Base-by-base conservation (phyloP, 371 early-diverging fungal species). In the Mortierella sp. region DNA sequence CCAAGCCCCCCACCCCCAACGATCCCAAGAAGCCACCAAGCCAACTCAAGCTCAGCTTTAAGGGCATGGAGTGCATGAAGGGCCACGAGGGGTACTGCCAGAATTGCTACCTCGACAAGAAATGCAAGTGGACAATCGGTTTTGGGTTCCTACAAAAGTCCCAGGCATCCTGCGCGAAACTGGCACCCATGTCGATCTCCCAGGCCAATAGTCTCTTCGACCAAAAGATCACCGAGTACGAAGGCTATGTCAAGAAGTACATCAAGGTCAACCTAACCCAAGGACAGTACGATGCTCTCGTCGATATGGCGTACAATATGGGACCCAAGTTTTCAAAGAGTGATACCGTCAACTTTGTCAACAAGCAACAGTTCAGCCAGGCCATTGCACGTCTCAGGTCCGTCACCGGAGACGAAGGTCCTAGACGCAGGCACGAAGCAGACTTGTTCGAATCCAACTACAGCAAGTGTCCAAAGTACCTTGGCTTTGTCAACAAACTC, bases 251-350 rank as follows among this genome's bases (percentile, higher is more conserved):
- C 55, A 55, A 55, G 14, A 55, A 55, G 34, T 1, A 11, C 10
- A 31, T 55, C 55, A 55, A 55, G 55, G 55, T 55, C 31, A 26
- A 55, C 55, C 9, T 55, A 13, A 55, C 55, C 34, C 55, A 55
- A 26, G 55, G 55, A n/a, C 55, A 55, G 55, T 55, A 29, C 55
- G 55, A 55, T 31, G 55, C 55, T 29, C 29, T 55, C 26, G 55
- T 55, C 55, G 55, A 55, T 31, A 55, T 55, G 55, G 55, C n/a
- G 2, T 55, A 55, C 14, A 55, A 55, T n/a, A 55, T 55, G 55
- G 55, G 55, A 4, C 16, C n/a, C 34, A 55, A 55, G 5, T 55
- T 55, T n/a, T 13, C 2, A 26, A 29, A 55, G 34, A 55, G n/a
- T 4, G 34, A 55, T 11, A 31, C 34, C 11, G 11, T 55, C 55